Conservation (phyloP, 805 yeast genomes). For the Tetrapisispora arboricola region DNA sequence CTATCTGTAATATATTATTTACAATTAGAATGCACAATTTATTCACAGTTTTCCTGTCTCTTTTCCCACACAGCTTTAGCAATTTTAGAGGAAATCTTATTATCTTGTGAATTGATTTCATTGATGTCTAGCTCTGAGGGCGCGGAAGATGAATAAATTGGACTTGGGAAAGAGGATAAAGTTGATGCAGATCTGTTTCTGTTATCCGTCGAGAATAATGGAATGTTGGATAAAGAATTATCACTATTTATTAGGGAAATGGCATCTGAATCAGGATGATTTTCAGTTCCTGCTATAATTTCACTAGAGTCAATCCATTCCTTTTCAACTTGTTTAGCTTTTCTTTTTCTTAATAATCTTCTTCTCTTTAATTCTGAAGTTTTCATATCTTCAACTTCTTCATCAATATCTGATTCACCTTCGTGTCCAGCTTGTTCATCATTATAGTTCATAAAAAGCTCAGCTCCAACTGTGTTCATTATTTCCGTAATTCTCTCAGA, state of each 20-base stretch:
- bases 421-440: conserved; percentile 12
- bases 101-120: conserved; percentile 6
- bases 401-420: conserved; percentile 14
- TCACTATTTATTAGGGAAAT: conserved; percentile 29
- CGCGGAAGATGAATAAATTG: neutral
- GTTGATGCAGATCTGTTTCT: conserved; percentile 21
- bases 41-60: conserved; percentile 1
- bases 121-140: conserved; percentile 19
- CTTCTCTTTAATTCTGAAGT: conserved; percentile 31
- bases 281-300: conserved; percentile 4
- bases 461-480: conserved; percentile 75
- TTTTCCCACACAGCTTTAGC: conserved; percentile 17
- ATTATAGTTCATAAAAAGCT: conserved; percentile 78
- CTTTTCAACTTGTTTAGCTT: conserved; percentile 5
- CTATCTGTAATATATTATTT: neutral
- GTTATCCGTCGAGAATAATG: conserved; percentile 34
- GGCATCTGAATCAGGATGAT: conserved; percentile 39
- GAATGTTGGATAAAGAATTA: conserved; percentile 31
- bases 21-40: neutral
- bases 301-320: neutral
- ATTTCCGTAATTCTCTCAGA: conserved; percentile 66
- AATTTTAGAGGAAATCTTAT: conserved; percentile 14
- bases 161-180: conserved; percentile 14
- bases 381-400: conserved; percentile 27
- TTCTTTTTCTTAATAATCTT: conserved; percentile 25